These are phyloP conservation scores for Leccinum subgranulosum DNA, from an alignment of 768 basidiomycete genomes.

Conservation along the genomic window DNA sequence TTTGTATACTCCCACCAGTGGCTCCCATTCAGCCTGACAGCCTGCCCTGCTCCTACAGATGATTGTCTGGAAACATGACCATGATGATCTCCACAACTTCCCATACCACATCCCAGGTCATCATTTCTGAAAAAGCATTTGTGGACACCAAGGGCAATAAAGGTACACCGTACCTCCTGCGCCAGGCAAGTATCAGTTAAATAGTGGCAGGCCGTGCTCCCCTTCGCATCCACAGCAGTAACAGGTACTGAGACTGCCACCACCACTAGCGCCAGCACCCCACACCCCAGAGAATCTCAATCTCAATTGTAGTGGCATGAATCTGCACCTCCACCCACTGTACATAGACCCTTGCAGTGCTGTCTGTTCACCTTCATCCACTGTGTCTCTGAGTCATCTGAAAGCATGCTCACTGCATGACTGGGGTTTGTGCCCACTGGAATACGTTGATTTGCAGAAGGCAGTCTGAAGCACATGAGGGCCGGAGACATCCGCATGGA, in stretches of 20 bases:
- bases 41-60: conserved; percentile 53
- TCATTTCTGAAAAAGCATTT: conserved; percentile 54
- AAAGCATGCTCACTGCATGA: conserved; percentile 34
- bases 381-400: conserved; percentile 63
- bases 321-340: conserved; percentile 56
- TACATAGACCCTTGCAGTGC: conserved; percentile 56
- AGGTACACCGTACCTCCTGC: conserved; percentile 37
- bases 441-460: conserved; percentile 54
- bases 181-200: conserved; percentile 19
- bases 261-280: too few relatives aligned
- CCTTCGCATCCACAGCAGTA: conserved; percentile 1
- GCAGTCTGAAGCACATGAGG: conserved; percentile 58
- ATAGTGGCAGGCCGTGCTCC: conserved; percentile 25
- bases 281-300: conserved; percentile 41
- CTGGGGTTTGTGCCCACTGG: conserved; percentile 35
- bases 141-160: conserved; percentile 7
- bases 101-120: conserved; percentile 67
- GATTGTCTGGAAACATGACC: conserved; percentile 41
- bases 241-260: too few relatives aligned
- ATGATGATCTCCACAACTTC: conserved; percentile 61
- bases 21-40: conserved; percentile 52
- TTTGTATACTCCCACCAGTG: conserved; percentile 56
- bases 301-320: conserved; percentile 60
- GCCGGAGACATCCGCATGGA: conserved; percentile 55
- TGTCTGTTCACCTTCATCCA: conserved; percentile 58